Percentiles rank a stretch among this genome's conserved stretches.
phyloP scores from a whole-genome alignment of 1,139 yeast species.

The Taphrina wiesneri region DNA sequence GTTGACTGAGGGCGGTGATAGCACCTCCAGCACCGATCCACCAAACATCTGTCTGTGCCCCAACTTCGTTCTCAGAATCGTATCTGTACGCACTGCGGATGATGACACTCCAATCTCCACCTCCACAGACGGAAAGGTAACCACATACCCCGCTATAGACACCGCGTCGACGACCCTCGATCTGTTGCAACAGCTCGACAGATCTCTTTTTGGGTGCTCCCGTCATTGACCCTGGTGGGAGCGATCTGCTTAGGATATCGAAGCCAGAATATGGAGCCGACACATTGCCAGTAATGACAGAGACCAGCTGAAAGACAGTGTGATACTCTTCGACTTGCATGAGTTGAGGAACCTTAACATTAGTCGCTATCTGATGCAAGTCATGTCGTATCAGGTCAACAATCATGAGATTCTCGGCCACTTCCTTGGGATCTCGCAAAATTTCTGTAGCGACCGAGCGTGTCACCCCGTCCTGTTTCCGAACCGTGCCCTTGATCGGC shows the following conservation, averaged over 20 bases:
- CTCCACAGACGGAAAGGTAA: constrained; percentile 80
- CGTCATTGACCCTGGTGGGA: constrained; percentile 99
- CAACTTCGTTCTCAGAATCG: constrained; percentile 51
- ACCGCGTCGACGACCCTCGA: constrained; percentile 61
- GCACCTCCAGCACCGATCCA: constrained; percentile 99
- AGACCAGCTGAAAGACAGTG: constrained; percentile 87
- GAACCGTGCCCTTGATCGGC: constrained; percentile 95
- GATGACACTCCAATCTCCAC: constrained; percentile 95
- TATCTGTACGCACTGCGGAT: constrained; percentile 82
- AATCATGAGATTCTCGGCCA: constrained; percentile 96
- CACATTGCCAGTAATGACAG: constrained; percentile 74
- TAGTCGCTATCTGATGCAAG: constrained; percentile 60
- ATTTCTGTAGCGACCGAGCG: constrained; percentile 58
- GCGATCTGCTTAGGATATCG: constrained; percentile 71
- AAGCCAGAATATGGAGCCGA: constrained; percentile 59
- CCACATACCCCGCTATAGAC: constrained; percentile 94
- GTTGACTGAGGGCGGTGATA: constrained; percentile 81
- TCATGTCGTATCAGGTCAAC: constrained; percentile 95
- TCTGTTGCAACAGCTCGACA: constrained; percentile 70
- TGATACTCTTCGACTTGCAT: constrained; percentile 93
- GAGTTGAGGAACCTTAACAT: constrained; percentile 70
- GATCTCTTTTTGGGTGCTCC: constrained; percentile 97
- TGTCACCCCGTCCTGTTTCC: constrained; percentile 51
- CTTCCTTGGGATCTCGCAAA: constrained; percentile 82
- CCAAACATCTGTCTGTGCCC: constrained; percentile 53